Conservation (phyloP, 176 grass and related monocot genomes). For the Bonia amplexicaulis region DNA sequence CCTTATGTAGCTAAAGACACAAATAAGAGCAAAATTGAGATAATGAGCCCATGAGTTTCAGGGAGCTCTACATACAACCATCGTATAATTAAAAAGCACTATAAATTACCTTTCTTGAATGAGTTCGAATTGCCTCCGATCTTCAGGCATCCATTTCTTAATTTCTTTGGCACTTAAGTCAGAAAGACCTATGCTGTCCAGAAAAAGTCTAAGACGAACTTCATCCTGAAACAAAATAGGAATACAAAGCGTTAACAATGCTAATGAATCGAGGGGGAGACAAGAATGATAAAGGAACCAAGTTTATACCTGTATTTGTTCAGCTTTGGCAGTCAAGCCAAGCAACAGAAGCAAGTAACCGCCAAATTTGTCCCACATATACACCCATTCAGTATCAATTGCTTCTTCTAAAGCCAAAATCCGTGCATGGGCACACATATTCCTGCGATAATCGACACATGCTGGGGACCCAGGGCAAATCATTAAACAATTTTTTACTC, state of each 20-base stretch:
- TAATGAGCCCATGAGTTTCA: neutral
- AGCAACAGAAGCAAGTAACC: slow-evolving; percentile 98
- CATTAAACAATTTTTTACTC: slow-evolving; percentile 61
- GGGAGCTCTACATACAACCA: neutral
- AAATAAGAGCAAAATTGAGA: slow-evolving; percentile 22
- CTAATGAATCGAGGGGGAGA: neutral
- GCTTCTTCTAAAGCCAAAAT: slow-evolving; percentile 98
- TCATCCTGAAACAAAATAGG: slow-evolving; percentile 76
- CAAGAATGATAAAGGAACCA: slow-evolving; percentile 5
- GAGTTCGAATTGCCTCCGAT: slow-evolving; percentile 87
- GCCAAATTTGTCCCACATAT: slow-evolving; percentile 99
- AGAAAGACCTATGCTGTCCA: slow-evolving; percentile 97
- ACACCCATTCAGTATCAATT: slow-evolving; percentile 99
- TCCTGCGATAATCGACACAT: slow-evolving; percentile 77
- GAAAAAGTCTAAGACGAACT: slow-evolving; percentile 96
- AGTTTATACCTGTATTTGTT: slow-evolving; percentile 93
- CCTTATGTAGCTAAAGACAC: slow-evolving; percentile 78
- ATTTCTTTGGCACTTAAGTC: slow-evolving; percentile 99
- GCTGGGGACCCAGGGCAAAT: slow-evolving; percentile 50
- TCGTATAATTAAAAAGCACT: slow-evolving; percentile 1
- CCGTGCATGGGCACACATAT: slow-evolving; percentile 98
- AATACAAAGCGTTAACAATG: slow-evolving; percentile 16
- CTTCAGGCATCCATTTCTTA: slow-evolving; percentile 99
- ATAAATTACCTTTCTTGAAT: slow-evolving; percentile 91
- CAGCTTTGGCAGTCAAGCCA: slow-evolving; percentile 97